phyloP scores from a whole-genome alignment of 305 asterid genomes.

The Salvia sclarea region DNA sequence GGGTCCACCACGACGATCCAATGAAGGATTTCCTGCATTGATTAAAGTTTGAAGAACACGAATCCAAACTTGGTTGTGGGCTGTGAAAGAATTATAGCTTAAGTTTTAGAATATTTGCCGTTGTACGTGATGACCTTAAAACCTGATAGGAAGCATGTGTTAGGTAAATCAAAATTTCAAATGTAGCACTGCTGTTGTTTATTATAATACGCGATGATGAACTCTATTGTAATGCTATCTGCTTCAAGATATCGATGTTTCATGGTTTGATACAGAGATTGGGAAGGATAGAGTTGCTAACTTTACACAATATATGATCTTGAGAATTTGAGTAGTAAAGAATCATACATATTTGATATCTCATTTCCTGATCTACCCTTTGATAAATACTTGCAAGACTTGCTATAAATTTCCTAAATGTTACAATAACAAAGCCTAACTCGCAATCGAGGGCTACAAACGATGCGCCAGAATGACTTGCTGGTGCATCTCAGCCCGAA shows the following conservation, averaged over 20 bases:
- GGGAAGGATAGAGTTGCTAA: not conserved
- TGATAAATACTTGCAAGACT: not conserved
- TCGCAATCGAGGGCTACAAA: constrained; percentile 39
- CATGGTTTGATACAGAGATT: not conserved
- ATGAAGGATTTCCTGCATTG: constrained; percentile 74
- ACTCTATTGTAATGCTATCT: not conserved
- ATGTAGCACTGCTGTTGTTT: not conserved
- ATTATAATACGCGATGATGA: not conserved
- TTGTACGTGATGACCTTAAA: not conserved
- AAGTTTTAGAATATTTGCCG: not conserved
- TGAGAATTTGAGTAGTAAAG: not conserved
- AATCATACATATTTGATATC: not conserved
- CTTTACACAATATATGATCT: not conserved
- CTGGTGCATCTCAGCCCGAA: constrained; percentile 64
- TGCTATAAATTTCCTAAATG: constrained; percentile 6
- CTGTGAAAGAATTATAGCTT: not conserved
- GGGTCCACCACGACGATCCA: constrained; percentile 80
- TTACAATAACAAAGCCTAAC: not conserved
- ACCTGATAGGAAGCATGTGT: not conserved
- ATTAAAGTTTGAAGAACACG: not conserved
- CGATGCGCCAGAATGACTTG: constrained; percentile 53
- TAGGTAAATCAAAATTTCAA: constrained; percentile 10
- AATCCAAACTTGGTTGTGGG: not conserved
- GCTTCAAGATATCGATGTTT: not conserved
- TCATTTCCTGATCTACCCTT: not conserved